Conservation (phyloP, 257 asterid genomes). For the Capsicum chinense region DNA sequence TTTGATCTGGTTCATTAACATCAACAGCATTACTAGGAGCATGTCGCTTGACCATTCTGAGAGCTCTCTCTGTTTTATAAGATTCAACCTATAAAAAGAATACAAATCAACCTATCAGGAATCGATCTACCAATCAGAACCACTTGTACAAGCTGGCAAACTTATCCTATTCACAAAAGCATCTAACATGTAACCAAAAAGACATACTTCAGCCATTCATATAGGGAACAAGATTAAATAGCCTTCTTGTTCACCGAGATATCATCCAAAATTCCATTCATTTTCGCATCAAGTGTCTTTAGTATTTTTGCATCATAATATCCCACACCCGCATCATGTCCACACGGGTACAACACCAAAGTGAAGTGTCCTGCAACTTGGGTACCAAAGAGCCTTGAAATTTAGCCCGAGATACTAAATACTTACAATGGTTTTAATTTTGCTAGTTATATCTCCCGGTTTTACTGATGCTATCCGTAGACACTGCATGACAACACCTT, state of each 20-base stretch:
- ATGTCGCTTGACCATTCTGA: slow-evolving; percentile 79
- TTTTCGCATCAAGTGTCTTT: no score
- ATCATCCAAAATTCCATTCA: background rate
- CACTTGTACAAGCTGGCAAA: background rate
- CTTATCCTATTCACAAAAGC: slow-evolving; percentile 14
- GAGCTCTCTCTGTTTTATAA: slow-evolving; percentile 67
- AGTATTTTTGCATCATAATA: no score
- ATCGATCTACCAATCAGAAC: background rate
- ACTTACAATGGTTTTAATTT: slow-evolving; percentile 84
- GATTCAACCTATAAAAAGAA: slow-evolving; percentile 64
- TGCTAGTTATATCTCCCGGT: slow-evolving; percentile 83
- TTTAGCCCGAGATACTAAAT: slow-evolving; percentile 2
- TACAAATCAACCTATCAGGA: background rate
- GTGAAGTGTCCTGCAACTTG: background rate
- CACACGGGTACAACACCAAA: background rate
- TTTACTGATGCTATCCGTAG: slow-evolving; percentile 89
- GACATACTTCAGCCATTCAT: background rate
- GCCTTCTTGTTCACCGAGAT: background rate
- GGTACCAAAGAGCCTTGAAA: background rate
- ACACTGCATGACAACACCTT: slow-evolving; percentile 93
- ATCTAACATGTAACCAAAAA: slow-evolving; percentile 6
- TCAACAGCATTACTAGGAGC: slow-evolving; percentile 50
- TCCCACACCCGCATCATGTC: background rate
- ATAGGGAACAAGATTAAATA: background rate
- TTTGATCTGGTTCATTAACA: slow-evolving; percentile 42